Evolutionary conservation across 2,329 filamentous ascomycete genomes (phyloP), one percentile per base, ranked within the genome.

Genomic region (Clonostachys sp.): DNA sequence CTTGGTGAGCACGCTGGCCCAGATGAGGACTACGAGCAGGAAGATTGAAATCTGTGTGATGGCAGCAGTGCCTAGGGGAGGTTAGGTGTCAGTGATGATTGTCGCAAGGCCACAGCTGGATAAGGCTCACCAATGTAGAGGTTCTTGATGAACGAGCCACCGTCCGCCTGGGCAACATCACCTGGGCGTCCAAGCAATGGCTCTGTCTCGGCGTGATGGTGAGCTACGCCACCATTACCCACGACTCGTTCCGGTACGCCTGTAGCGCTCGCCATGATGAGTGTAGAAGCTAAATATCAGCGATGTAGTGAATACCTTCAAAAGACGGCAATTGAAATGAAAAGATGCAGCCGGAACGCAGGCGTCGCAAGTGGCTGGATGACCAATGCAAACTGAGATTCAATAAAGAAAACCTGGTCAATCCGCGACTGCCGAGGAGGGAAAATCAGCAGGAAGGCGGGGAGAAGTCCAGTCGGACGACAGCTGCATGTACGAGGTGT

Each of bases 41-140:
- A 89, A 72, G 47, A 85, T 80, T 48, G 90, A 92, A 41, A 81
- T 77, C 68, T 96, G 91, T 39, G 90, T 88, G 50, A 96, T 68
- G 50, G 86, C 77, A 48, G 83, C 92, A 14, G 91, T 95, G 53
- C 90, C 91, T 94, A 59, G 44, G 13, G 12, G 12, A 39, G 14
- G 45, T 14, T 20, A 41, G 35, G 36, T 3, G 20, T 30, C 24
- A 5, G 20, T 17, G 34, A 24, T 17, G 14, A n/a, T 14, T 13
- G 38, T 42, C 44, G 46, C 43, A 45, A 46, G 40, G 45, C 48
- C 18, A 18, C 44, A 45, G 40, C 16, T 44, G n/a, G 24, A 46
- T 38, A 34, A 41, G 24, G 48, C 44, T 17, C 34, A 45, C 40
- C 46, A 49, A 57, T 74, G 54, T 73, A 92, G 91, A 95, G 74